Evolutionary conservation across 2,329 filamentous ascomycete species (phyloP), one percentile per base, ranked within the genome.

Genomic region (Pseudogymnoascus sp.): DNA sequence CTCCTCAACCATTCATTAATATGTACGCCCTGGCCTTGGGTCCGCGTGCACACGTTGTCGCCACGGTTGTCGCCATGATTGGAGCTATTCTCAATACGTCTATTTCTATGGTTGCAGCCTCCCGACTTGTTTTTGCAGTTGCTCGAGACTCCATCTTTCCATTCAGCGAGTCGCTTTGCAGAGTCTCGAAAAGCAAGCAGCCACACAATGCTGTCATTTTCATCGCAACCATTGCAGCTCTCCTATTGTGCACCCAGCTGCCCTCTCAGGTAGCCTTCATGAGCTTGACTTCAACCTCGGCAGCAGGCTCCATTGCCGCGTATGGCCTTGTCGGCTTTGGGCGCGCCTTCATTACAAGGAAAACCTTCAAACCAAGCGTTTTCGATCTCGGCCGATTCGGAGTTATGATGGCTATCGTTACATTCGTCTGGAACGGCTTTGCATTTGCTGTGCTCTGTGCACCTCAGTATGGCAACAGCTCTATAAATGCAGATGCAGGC

Each of bases 1-100:
- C 66, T 11, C 70, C 70, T 6, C 70, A 72, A 64, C 70, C 70
- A 14, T 72, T 66, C 42, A 59, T 66, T 39, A 60, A 65, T 23
- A 65, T 66, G 61, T 66, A 66, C 39, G 63, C 64, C 23, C 25
- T 66, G 14, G 64, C 63, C 22, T 59, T 66, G 4, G 64, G 64
- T 19, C 64, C 63, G 36, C 63, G 59, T 45, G 64, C 64, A 16
- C 64, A 66, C 19, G 63, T 65, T 19, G 63, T 66, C n/a, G 58
- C 58, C 23, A 66, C 64, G 4, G 60, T 65, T 33, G 52, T 66
- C 45, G 30, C 63, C 11, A 66, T 65, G 61, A 63, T 65, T 16
- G 64, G 63, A 16, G 58, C 61, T 4, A 65, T 65, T 35, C 62
- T 65, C 1, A 65, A 65, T 38, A 65, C 63, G 28, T 60, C 62